phyloP scores from a whole-genome alignment of 2,329 filamentous ascomycete genomes.

The Botrytis fragariae region DNA sequence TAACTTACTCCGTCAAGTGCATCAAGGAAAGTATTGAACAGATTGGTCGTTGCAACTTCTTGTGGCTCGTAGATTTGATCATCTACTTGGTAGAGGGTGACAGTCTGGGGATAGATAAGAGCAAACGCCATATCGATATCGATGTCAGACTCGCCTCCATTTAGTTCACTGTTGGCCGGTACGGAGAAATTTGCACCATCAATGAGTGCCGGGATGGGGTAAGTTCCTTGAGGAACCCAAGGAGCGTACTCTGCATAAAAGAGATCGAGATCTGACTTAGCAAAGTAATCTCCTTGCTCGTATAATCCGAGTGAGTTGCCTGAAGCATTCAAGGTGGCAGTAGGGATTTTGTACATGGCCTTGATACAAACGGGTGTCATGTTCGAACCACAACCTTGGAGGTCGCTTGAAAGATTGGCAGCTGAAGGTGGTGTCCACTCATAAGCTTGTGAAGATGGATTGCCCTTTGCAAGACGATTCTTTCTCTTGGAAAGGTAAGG shows the following conservation, averaged over 20 bases:
- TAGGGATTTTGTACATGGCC: constrained; percentile 39
- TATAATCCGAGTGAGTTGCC: constrained; percentile 22
- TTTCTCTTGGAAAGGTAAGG: constrained; percentile 6
- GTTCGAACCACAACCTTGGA: constrained; percentile 24
- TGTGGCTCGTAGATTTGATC: constrained; percentile 31
- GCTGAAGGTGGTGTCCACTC: constrained; percentile 10
- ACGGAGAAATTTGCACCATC: constrained; percentile 28
- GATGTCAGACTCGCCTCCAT: constrained; percentile 36
- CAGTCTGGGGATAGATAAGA: constrained; percentile 23
- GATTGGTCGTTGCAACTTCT: constrained; percentile 28
- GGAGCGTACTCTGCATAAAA: constrained; percentile 24
- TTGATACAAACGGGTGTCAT: constrained; percentile 31
- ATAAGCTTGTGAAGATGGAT: background rate
- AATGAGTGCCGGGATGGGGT: constrained; percentile 28
- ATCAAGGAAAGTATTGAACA: constrained; percentile 38
- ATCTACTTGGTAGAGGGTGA: constrained; percentile 35
- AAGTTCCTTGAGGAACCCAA: constrained; percentile 25
- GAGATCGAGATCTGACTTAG: constrained; percentile 26
- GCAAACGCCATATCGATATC: constrained; percentile 40
- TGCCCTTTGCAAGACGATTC: constrained; percentile 9
- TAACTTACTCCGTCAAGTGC: constrained; percentile 32
- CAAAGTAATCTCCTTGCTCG: constrained; percentile 29
- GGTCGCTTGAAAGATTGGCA: constrained; percentile 13
- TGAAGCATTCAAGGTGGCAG: constrained; percentile 15
- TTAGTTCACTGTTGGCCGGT: constrained; percentile 11